Base-by-base conservation (phyloP, 371 early-diverging fungal genomes). In the Apophysomyces variabilis region DNA sequence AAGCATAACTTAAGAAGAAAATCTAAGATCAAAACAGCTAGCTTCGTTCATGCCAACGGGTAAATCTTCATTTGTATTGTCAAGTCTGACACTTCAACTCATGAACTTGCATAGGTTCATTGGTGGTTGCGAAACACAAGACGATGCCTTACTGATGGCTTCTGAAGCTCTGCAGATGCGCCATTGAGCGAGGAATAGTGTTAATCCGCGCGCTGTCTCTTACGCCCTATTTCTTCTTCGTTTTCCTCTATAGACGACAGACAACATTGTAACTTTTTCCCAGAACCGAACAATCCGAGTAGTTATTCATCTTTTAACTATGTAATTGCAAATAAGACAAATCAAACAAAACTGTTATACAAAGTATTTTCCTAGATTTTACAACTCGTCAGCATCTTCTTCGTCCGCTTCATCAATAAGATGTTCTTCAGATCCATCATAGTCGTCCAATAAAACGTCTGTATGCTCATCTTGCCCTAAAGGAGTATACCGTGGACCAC, bases 401-500 rank as follows among this genome's bases (percentile, higher is more conserved):
- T 77, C 78, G 41, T 73, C 75, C 21, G 71, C 77, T 57, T 78
- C 78, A 57, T 78, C 80, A 38, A 76, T 72, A 26, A 82, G 50
- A 59, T 75, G 75, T 38, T 71, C 78, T 62, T 76, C 75, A 44
- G 75, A 77, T 5, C 77, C 79, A 62, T 80, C 84, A 57, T 83
- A 83, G 57, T 83, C 83, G 47, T 83, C 78, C 66, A 83, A 63
- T 44, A 83, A 58, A 9, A 83, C 83, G 54, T 75, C 79, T 1
- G 79, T 67, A 36, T 78, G 74, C 44, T 83, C 84, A 58, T 83
- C 84, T 54, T 83, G 84, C n/a, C 72, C 75, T 12, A 83, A 64
- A 12, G 77, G 71, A 45, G 68, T 77, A 45, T 83, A 83, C 14
- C 57, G 57, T 54, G 60, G 60, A 16, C 71, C 66, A n/a, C 70